These are phyloP conservation scores for Heterobasidion annosum DNA, from an alignment of 1,284 basidiomycete genomes.

Conservation along the genomic window DNA sequence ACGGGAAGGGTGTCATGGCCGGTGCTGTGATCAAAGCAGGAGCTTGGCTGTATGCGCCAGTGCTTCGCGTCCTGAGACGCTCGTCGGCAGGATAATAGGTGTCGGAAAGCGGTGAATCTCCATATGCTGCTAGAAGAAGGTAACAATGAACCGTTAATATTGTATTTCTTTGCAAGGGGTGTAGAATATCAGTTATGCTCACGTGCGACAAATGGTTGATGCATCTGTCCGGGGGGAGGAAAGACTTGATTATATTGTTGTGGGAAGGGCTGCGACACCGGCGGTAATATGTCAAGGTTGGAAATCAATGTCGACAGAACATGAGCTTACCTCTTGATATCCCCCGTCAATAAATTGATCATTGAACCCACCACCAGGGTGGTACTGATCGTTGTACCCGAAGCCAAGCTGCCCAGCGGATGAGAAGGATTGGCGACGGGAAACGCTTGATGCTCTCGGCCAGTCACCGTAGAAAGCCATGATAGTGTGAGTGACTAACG, in stretches of 20 bases:
- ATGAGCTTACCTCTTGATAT: conserved; percentile 9
- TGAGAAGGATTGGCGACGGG: neutral
- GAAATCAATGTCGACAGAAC: conserved; percentile 1
- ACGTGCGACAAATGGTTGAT: conserved; percentile 5
- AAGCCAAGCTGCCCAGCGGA: neutral
- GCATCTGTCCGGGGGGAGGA: conserved; percentile 1
- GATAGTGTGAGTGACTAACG: neutral
- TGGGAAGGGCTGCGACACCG: conserved; percentile 5
- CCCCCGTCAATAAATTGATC: conserved; percentile 4
- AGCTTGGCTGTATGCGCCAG: conserved; percentile 5
- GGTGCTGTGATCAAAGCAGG: conserved; percentile 3
- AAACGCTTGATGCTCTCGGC: neutral
- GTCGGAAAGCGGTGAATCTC: conserved; percentile 10
- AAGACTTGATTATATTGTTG: neutral
- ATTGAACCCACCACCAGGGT: conserved; percentile 3
- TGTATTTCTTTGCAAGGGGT: neutral
- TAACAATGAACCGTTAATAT: conserved; percentile 2
- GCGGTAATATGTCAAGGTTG: neutral
- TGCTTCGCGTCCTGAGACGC: conserved; percentile 8
- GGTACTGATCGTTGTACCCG: conserved; percentile 4
- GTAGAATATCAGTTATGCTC: conserved; percentile 4
- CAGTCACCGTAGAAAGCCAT: neutral
- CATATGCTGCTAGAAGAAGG: conserved; percentile 10
- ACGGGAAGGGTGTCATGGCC: conserved; percentile 9
- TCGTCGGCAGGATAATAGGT: conserved; percentile 9